phyloP scores from a whole-genome alignment of 108 stramenopile species.

The Seminavis robusta region DNA sequence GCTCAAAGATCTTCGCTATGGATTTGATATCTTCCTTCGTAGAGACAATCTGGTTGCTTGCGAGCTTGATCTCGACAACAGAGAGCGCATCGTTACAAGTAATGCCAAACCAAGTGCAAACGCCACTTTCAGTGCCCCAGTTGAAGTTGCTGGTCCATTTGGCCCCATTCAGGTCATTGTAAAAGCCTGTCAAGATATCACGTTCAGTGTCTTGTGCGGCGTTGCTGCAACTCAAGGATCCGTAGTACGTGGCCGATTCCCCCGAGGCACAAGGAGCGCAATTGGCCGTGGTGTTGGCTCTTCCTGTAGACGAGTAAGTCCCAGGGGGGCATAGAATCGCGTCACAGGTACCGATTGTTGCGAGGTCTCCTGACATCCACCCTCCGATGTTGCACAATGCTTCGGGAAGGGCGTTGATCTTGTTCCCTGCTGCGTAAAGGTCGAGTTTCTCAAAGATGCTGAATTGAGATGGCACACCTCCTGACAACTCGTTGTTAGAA shows the following conservation, averaged over 20 bases:
- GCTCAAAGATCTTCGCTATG: constrained; percentile 2
- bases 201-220: constrained; percentile 16
- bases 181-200: constrained; percentile 52
- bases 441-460: constrained; percentile 27
- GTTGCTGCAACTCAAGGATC: constrained; percentile 27
- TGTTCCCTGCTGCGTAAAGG: constrained; percentile 49
- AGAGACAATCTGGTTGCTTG: constrained; percentile 32
- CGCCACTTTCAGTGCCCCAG: constrained; percentile 14
- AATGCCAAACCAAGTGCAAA: constrained; percentile 64
- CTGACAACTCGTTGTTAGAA: constrained; percentile 9
- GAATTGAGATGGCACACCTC: constrained; percentile 12
- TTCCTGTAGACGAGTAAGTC: constrained; percentile 45
- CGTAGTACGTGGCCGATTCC: constrained; percentile 31
- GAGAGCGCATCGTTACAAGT: constrained; percentile 43
- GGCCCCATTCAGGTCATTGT: constrained; percentile 42
- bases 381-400: constrained; percentile 43
- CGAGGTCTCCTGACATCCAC: constrained; percentile 47
- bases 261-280: constrained; percentile 44
- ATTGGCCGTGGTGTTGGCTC: constrained; percentile 17
- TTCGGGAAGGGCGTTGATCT: constrained; percentile 46
- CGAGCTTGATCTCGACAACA: constrained; percentile 48
- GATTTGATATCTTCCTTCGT: neutral
- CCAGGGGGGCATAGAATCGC: constrained; percentile 67
- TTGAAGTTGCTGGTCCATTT: constrained; percentile 30
- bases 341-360: constrained; percentile 35